These are phyloP conservation scores for Agaricales sp. DNA, from an alignment of 1,284 basidiomycete species.

Conservation along the genomic window DNA sequence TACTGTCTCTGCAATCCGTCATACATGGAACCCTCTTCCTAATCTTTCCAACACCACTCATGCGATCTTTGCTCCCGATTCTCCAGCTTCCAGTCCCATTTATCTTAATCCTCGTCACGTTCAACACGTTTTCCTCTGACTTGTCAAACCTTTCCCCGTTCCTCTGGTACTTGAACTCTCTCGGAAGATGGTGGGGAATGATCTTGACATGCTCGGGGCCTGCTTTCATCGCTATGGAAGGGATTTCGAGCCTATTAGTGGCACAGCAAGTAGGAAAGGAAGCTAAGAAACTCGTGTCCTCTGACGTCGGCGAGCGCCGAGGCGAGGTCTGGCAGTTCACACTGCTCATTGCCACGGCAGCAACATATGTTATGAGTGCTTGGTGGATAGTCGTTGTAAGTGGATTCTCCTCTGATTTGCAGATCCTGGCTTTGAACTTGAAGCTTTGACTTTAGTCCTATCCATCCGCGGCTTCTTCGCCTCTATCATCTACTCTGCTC, in stretches of 20 bases:
- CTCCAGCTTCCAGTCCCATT: slow-evolving; percentile 75
- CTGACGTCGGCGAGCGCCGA: slow-evolving; percentile 37
- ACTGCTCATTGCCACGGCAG: slow-evolving; percentile 61
- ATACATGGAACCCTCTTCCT: slow-evolving; percentile 61
- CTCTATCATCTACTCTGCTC: slow-evolving; percentile 75
- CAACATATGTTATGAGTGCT: slow-evolving; percentile 65
- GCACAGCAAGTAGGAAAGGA: slow-evolving; percentile 72
- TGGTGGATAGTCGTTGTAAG: slow-evolving; percentile 74
- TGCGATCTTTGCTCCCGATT: slow-evolving; percentile 63
- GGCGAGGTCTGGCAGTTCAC: slow-evolving; percentile 36
- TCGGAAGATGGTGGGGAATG: slow-evolving; percentile 55
- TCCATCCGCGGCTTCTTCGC: slow-evolving; percentile 69
- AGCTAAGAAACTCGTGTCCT: slow-evolving; percentile 57
- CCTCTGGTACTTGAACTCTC: neutral
- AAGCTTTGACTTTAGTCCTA: slow-evolving; percentile 52
- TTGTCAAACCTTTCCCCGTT: slow-evolving; percentile 31
- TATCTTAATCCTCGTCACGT: slow-evolving; percentile 68
- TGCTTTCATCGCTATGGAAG: slow-evolving; percentile 73
- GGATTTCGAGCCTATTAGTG: slow-evolving; percentile 72
- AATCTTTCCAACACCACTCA: slow-evolving; percentile 23
- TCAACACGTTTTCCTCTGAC: slow-evolving; percentile 64
- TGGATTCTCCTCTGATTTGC: slow-evolving; percentile 12
- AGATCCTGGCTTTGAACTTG: slow-evolving; percentile 10
- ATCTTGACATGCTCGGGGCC: slow-evolving; percentile 65
- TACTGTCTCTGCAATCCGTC: slow-evolving; percentile 64